phyloP scores from a whole-genome alignment of 257 asterid species.

The Osmanthus fragrans region DNA sequence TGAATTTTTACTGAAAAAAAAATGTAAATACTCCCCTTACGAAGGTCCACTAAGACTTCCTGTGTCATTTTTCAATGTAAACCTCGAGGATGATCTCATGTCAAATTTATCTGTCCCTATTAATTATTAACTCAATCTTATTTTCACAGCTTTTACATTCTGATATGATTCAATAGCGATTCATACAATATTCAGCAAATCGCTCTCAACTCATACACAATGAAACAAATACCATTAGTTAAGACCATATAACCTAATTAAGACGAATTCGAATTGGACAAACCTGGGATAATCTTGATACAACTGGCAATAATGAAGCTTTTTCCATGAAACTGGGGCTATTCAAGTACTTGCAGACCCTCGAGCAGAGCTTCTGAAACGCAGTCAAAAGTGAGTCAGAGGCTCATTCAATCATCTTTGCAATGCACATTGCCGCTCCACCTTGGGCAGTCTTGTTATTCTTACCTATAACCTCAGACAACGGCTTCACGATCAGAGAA shows the following conservation, averaged over 20 bases:
- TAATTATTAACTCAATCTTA: conserved; percentile 18
- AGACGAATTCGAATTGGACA: conserved; percentile 14
- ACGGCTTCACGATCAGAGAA: too few species aligned
- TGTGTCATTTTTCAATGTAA: neutral
- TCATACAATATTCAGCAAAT: neutral
- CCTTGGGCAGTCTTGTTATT: too few species aligned
- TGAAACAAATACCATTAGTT: neutral
- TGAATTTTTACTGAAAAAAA: neutral
- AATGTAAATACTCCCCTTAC: neutral
- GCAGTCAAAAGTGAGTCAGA: too few species aligned
- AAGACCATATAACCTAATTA: neutral
- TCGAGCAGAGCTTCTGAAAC: too few species aligned
- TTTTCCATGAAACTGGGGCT: too few species aligned
- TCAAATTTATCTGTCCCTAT: conserved; percentile 2
- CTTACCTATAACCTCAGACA: too few species aligned
- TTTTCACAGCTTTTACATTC: neutral
- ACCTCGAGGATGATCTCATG: neutral
- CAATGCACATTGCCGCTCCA: too few species aligned
- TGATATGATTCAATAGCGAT: neutral
- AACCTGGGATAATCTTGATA: too few species aligned
- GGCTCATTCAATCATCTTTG: too few species aligned
- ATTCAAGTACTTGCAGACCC: too few species aligned
- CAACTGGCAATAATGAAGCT: too few species aligned
- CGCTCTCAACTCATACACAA: neutral
- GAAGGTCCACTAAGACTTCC: neutral